Evolutionary conservation across 75 land plant species (phyloP).

Genomic region (Pseudotsuga menziesii): DNA sequence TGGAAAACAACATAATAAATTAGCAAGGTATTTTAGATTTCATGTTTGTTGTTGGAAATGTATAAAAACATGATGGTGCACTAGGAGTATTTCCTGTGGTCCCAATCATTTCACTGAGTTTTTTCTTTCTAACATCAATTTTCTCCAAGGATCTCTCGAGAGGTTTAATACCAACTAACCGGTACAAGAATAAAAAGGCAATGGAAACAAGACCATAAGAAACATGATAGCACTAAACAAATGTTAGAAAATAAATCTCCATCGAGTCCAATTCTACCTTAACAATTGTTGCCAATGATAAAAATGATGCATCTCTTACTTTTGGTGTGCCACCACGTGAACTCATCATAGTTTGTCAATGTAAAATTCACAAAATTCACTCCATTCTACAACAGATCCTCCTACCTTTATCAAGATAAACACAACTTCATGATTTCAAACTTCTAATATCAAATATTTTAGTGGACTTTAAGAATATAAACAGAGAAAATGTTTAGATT

Average conservation of each 20-base stretch:
- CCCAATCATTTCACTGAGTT: constrained; percentile 46
- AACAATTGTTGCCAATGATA: constrained; percentile 40
- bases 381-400: too few species aligned
- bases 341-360: too few species aligned
- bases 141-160: constrained; percentile 48
- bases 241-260: not conserved
- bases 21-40: too few species aligned
- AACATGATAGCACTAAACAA: not conserved
- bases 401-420: too few species aligned
- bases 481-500: too few species aligned
- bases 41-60: not conserved
- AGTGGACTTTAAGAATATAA: too few species aligned
- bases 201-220: not conserved
- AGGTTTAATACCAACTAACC: constrained; percentile 44
- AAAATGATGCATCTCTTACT: constrained; percentile 46
- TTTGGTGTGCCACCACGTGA: constrained; percentile 55
- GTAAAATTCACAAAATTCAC: too few species aligned
- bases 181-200: not conserved
- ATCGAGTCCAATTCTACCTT: constrained; percentile 19
- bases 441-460: too few species aligned
- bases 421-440: too few species aligned
- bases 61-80: constrained; percentile 20
- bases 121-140: constrained; percentile 48
- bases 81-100: constrained; percentile 12
- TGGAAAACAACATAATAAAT: too few species aligned